These are phyloP conservation scores for Boletus rex-veris DNA, from an alignment of 768 basidiomycete genomes.

Conservation along the genomic window DNA sequence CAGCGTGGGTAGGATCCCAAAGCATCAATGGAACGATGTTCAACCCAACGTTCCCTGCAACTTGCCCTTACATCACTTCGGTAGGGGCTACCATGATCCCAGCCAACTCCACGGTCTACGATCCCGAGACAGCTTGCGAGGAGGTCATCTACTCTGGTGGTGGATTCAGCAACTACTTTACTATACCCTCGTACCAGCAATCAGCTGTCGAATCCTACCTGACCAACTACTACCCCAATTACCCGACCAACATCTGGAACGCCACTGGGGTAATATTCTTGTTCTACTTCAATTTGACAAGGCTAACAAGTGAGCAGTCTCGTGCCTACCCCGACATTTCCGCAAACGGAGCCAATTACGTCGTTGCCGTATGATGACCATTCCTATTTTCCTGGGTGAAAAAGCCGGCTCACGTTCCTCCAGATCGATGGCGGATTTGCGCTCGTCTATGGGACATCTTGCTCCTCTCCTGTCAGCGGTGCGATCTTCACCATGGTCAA, in stretches of 20 bases:
- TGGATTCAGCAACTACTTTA: slow-evolving; percentile 42
- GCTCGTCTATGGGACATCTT: slow-evolving; percentile 33
- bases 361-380: slow-evolving; percentile 9
- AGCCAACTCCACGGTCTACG: slow-evolving; percentile 29
- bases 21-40: slow-evolving; percentile 45
- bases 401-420: no score
- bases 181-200: slow-evolving; percentile 40
- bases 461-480: slow-evolving; percentile 29
- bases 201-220: slow-evolving; percentile 32
- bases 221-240: slow-evolving; percentile 26
- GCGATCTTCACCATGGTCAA: slow-evolving; percentile 39
- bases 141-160: slow-evolving; percentile 43
- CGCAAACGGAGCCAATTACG: slow-evolving; percentile 35
- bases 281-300: no score
- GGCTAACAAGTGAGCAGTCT: slow-evolving; percentile 23
- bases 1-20: background rate
- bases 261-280: slow-evolving; percentile 19
- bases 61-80: slow-evolving; percentile 51
- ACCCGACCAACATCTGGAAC: slow-evolving; percentile 25
- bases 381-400: no score
- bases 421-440: slow-evolving; percentile 26
- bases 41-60: slow-evolving; percentile 49
- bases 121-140: slow-evolving; percentile 52
- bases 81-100: slow-evolving; percentile 48
- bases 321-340: slow-evolving; percentile 38